Base-by-base conservation (phyloP, 441 rosid genomes). In the Gossypium gossypioides region DNA sequence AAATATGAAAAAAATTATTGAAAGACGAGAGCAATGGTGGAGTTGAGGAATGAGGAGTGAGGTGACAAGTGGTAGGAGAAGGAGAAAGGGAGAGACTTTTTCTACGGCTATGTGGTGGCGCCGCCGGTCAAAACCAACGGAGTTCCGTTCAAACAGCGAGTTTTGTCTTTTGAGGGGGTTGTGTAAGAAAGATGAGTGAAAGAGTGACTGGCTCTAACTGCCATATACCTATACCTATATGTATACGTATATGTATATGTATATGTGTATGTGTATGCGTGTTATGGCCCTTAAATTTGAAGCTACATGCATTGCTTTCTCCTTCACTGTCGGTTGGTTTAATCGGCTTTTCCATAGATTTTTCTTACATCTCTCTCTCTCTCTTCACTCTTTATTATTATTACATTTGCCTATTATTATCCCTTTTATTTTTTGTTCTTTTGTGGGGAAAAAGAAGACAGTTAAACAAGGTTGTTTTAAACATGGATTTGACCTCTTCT, bases 241-340 rank as follows among this genome's bases (percentile, higher is more conserved):
- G 29, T 25, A 3, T 25, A 3, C 3, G 29, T 27, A 3, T 25
- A 25, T 25, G 3, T 25, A 0, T 25, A 3, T 25, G 27, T 25
- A 0, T 25, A 25, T 25, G 4, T 25, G 4, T 25, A 25, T 27
- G 32, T 4, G 32, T 27, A 4, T 27, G 32, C 5, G 6, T 27
- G 32, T 79, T 82, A 79, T 79, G 79, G 83, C 85, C 81, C 88
- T 87, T 86, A 86, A 75, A 83, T 85, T 86, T 84, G 83, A 84
- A 86, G 84, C 89, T 84, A 87, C 72, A 76, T 80, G 87, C 82
- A 50, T 50, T 50, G 54, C 19, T 15, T 78, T 82, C 89, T 78
- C 86, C 86, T 79, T 81, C 50, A 74, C 78, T 82, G 78, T 86
- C 85, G 89, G 82, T 83, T 83, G 86, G 83, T 79, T 83, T 80